phyloP scores from a whole-genome alignment of 2,329 filamentous ascomycete genomes.

The Domatiomyces catenatus region DNA sequence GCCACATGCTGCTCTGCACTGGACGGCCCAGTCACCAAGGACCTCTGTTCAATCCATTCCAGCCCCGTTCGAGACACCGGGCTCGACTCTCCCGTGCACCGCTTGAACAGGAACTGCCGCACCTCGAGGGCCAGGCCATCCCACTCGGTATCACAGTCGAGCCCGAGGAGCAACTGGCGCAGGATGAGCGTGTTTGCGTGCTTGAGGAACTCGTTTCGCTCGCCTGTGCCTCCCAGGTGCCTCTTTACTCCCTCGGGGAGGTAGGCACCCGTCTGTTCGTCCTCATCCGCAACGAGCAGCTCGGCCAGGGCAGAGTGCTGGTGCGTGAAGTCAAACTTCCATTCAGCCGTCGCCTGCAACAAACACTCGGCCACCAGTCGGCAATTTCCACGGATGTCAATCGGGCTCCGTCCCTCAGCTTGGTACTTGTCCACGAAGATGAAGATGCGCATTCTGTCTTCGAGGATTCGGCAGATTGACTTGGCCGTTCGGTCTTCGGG shows the following conservation, averaged over 20 bases:
- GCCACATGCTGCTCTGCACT: slow-evolving; percentile 31
- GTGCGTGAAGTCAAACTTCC: slow-evolving; percentile 23
- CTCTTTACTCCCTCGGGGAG: slow-evolving; percentile 7
- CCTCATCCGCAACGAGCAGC: slow-evolving; percentile 17
- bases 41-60: neutral
- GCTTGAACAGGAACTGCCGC: slow-evolving; percentile 30
- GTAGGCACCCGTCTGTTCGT: slow-evolving; percentile 12
- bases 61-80: slow-evolving; percentile 16
- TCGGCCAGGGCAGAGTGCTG: slow-evolving; percentile 24
- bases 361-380: slow-evolving; percentile 26
- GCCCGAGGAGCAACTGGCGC: slow-evolving; percentile 33
- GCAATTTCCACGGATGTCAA: slow-evolving; percentile 24
- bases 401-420: slow-evolving; percentile 12
- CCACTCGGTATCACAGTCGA: slow-evolving; percentile 37
- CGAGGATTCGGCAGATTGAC: slow-evolving; percentile 22
- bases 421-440: slow-evolving; percentile 17
- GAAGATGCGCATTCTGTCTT: slow-evolving; percentile 19
- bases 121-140: slow-evolving; percentile 34
- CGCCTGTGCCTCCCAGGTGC: slow-evolving; percentile 22
- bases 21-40: slow-evolving; percentile 8
- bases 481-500: slow-evolving; percentile 18
- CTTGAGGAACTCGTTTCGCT: slow-evolving; percentile 25
- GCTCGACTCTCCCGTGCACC: slow-evolving; percentile 31
- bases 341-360: slow-evolving; percentile 24
- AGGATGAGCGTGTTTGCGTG: slow-evolving; percentile 33